Base-by-base conservation (phyloP, 2,329 filamentous ascomycete species). In the Xylariaceae sp. region DNA sequence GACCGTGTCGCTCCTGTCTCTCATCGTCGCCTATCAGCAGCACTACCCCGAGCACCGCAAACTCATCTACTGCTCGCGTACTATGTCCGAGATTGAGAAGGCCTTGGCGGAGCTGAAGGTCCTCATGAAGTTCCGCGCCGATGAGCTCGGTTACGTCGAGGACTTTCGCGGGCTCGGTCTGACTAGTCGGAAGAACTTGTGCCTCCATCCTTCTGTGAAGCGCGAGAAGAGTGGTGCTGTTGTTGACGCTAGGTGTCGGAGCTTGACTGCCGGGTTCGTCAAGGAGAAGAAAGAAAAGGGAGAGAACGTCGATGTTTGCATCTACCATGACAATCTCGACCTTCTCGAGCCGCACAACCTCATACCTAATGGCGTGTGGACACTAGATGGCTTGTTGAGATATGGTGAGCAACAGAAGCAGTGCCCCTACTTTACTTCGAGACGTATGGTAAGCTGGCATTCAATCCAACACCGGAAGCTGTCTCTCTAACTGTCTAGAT, bases 41-140 rank as follows among this genome's bases (percentile, higher is more conserved):
- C 85, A 91, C 64, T 91, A 92, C 60, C 89, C 91, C 3, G 89
- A 95, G 63, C 88, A 93, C 59, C 79, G 94, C 45, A 98, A 98
- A 69, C 82, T 98, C 41, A 96, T 98, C 45, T 98, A 98, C 69
- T 98, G 93, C 74, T 98, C 93, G 53, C 90, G 93, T 83, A 98
- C 93, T 45, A 98, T 98, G 91, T 98, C 93, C 29, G 93, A 98
- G 71, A 98, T 98, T 61, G 93, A 98, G 65, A 98, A 98, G 70
- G 93, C 94, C 0, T 70, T 98, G 42, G 88, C 88, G 8, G 93
- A 98, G 67, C 67, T 98, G 57, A 90, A 93, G 65, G 84, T 83
- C 20, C 70, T 98, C 42, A 98, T 98, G 91, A 94, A 94, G 63
- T 97, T 95, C 62, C 86, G 93, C 14, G 74, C 88, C 5, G 80